Evolutionary conservation across 2,329 filamentous ascomycete genomes (phyloP).

Genomic region (Lomentospora prolificans): DNA sequence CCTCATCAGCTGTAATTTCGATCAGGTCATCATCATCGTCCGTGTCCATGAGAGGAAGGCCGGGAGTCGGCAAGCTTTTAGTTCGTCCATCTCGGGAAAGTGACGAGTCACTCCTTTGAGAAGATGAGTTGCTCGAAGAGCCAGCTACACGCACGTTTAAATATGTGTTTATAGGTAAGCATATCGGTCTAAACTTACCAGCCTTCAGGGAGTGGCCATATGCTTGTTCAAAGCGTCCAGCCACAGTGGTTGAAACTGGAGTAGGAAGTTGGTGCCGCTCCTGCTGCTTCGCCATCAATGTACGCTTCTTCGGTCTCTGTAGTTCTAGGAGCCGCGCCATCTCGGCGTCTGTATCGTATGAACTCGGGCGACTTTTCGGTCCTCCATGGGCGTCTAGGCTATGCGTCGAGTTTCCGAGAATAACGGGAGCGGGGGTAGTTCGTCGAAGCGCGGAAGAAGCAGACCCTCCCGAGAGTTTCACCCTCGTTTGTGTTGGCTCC

Average conservation of each 20-base stretch:
- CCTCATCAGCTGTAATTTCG: conserved; percentile 7
- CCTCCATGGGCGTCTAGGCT: background rate
- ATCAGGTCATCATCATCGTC: conserved; percentile 2
- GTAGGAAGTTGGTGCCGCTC: conserved; percentile 6
- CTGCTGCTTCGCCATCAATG: conserved; percentile 5
- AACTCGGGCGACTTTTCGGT: background rate
- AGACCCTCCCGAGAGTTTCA: background rate
- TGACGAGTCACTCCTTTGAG: background rate
- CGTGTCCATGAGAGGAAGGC: conserved; percentile 3
- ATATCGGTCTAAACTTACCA: background rate
- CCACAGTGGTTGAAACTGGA: background rate
- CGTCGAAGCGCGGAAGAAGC: background rate
- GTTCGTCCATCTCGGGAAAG: background rate
- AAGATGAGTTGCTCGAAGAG: background rate
- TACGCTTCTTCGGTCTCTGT: background rate
- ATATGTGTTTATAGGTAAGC: background rate
- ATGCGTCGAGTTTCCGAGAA: background rate
- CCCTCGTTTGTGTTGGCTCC: background rate
- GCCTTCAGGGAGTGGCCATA: conserved; percentile 2
- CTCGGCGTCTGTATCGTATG: background rate
- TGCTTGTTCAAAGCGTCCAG: conserved; percentile 5
- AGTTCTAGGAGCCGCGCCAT: background rate
- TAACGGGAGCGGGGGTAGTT: background rate
- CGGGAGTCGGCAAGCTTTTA: background rate
- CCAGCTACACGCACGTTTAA: background rate